phyloP scores from a whole-genome alignment of 2,329 filamentous ascomycete genomes.

The Trichoderma oligosporum region DNA sequence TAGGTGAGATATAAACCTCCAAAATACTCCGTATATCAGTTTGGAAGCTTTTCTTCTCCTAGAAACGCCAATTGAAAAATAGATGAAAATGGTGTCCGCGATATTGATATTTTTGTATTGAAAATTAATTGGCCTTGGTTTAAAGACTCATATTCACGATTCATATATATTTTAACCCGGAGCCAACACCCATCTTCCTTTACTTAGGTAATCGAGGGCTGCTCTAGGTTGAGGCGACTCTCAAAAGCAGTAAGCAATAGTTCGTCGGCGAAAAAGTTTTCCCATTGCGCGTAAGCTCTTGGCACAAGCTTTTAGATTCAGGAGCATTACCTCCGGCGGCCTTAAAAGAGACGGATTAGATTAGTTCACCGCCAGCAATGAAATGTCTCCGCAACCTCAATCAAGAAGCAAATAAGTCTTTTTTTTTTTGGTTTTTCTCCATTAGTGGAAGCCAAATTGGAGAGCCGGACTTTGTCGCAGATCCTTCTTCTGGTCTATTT shows the following conservation, averaged over 20 bases:
- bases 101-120: no score
- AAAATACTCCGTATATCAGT: no score
- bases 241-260: not conserved
- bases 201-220: not conserved
- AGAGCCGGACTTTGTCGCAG: not conserved
- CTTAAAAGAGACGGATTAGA: not conserved
- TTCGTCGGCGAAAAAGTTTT: conserved; percentile 8
- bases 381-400: not conserved
- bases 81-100: no score
- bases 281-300: conserved; percentile 6
- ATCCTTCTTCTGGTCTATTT: not conserved
- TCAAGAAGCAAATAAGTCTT: not conserved
- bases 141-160: no score
- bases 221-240: not conserved
- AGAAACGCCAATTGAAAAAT: no score
- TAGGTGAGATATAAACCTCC: no score
- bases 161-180: not conserved
- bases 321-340: conserved; percentile 15
- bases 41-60: no score
- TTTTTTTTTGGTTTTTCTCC: no score
- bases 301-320: no score
- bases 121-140: no score
- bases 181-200: not conserved
- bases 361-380: not conserved
- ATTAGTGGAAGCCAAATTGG: no score